Base-by-base conservation (phyloP, 2,329 filamentous ascomycete species). In the Graphilbum ipis-grandicollis region DNA sequence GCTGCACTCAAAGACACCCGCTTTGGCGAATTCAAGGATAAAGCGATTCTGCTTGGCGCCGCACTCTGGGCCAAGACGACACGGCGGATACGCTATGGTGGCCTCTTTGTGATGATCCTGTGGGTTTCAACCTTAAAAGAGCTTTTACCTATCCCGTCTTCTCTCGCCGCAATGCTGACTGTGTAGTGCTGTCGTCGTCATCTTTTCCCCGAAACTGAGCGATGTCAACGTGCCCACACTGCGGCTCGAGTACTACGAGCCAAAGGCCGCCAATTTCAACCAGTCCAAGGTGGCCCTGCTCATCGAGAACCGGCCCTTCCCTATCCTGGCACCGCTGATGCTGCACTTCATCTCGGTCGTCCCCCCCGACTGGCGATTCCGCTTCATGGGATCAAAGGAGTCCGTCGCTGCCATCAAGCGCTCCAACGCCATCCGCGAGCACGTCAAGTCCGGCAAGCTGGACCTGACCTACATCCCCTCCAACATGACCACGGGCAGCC, bases 311-410 rank as follows among this genome's bases (percentile, higher is more conserved):
- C 62, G 68, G 1, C 47, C 60, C 2, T 56, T 58, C 26, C 57
- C 65, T 3, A 53, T 62, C 42, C 58, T 72, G 31, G 65, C 65
- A 3, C 66, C 68, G 2, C 54, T 69, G 29, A 54, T 70, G 50
- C 56, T 71, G 19, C 67, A 71, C 48, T 68, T 71, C 53, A 69
- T 69, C 44, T 56, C 62, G 4, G 64, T 71, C 17, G 61, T 71
- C 2, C 67, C 67, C 5, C 61, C 65, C 2, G 66, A 71, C 52
- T 72, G 68, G 68, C 61, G 59, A 22, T 68, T 70, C 53, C 58
- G 60, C 30, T 70, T 70, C 56, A 66, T 70, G 58, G 66, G 67
- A 37, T 66, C 62, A 13, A 22, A 48, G 18, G 56, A 58, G 35
- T 64, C 61, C 8, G 59, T 70, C 21, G 51, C 53, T 26, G 46